Conservation (phyloP, 306 rosid species). For the Cucumis hystrix region DNA sequence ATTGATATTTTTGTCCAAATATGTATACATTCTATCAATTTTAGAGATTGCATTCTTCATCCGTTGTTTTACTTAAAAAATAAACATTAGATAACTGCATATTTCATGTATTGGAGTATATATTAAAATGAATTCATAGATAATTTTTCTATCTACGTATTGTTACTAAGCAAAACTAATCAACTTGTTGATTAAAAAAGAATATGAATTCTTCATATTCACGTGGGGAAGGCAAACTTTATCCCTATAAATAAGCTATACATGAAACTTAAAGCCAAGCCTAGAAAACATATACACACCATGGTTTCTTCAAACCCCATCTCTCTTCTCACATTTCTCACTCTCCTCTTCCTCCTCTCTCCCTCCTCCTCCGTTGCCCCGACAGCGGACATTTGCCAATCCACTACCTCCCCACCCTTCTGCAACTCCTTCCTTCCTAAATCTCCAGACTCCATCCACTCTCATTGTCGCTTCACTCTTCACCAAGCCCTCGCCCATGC, state of each 20-base stretch:
- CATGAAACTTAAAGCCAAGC: neutral
- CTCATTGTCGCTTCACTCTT: conserved; percentile 8
- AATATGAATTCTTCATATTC: neutral
- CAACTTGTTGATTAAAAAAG: neutral
- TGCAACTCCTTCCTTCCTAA: neutral
- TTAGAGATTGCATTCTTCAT: too few species aligned
- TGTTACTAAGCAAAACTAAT: neutral
- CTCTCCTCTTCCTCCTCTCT: neutral
- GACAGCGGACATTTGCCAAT: neutral
- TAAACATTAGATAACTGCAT: too few species aligned
- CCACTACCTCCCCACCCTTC: neutral
- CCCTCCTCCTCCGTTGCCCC: neutral
- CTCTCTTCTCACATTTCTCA: neutral
- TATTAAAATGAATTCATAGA: neutral
- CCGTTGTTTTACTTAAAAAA: too few species aligned
- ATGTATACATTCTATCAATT: too few species aligned
- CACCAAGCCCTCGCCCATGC: neutral
- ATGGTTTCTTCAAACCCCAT: neutral
- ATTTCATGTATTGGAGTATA: too few species aligned
- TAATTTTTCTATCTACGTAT: neutral
- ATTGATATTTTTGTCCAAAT: too few species aligned
- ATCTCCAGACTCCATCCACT: neutral
- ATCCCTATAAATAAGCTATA: neutral
- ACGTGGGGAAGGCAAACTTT: neutral
- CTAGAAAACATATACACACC: neutral